A percentile compares a stretch with the other conserved stretches of the same genome.
phyloP scores from a whole-genome alignment of 1,139 yeast species.

The Kurtzmaniella quercitrusa region DNA sequence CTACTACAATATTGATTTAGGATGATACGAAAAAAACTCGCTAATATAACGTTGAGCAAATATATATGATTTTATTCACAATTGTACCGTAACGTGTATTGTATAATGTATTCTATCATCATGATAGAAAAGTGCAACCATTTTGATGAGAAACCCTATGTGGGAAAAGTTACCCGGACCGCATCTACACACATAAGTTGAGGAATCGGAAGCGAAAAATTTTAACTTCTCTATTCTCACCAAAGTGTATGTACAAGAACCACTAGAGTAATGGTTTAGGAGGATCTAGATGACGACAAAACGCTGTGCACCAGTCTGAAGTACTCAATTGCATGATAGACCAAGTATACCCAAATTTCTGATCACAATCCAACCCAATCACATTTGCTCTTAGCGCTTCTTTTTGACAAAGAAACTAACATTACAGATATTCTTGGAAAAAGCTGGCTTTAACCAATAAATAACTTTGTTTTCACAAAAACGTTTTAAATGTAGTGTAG shows the following conservation, averaged over 20 bases:
- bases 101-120: too few species aligned
- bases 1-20: too few species aligned
- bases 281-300: slow-evolving; percentile 33
- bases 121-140: too few species aligned
- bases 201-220: not conserved
- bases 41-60: too few species aligned
- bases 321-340: slow-evolving; percentile 42
- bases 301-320: slow-evolving; percentile 54
- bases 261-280: not conserved
- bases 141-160: not conserved
- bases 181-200: not conserved
- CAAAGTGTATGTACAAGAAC: not conserved
- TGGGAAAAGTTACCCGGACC: not conserved
- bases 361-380: slow-evolving; percentile 15
- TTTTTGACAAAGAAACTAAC: too few species aligned
- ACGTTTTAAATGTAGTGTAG: not conserved
- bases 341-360: slow-evolving; percentile 49
- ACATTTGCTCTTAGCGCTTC: too few species aligned
- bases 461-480: not conserved
- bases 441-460: not conserved
- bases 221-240: not conserved
- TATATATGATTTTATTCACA: too few species aligned
- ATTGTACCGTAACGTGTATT: too few species aligned
- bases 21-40: too few species aligned
- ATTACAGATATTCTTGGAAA: not conserved